phyloP scores from a whole-genome alignment of 257 asterid species.

The Fraxinus anomala region DNA sequence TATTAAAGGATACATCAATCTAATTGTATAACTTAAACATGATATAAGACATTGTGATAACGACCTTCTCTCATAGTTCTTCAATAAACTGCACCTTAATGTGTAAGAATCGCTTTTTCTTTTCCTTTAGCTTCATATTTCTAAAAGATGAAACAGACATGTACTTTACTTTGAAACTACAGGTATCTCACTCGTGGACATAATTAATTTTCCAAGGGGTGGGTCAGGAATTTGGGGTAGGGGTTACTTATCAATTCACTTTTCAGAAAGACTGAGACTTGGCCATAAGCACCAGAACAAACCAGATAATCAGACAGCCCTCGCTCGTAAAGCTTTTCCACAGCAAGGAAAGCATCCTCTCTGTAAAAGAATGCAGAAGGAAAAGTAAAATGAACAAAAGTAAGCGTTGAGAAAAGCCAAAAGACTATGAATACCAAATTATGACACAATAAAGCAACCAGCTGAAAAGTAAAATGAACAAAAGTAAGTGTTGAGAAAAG shows the following conservation, averaged over 20 bases:
- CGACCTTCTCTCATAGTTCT: neutral
- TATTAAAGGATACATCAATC: conserved; percentile 12
- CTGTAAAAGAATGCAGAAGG: conserved; percentile 44
- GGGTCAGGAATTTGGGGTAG: neutral
- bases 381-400: conserved; percentile 1
- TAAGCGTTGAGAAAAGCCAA: neutral
- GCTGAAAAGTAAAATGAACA: conserved; percentile 1
- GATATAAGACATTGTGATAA: neutral
- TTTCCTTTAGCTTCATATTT: conserved; percentile 11
- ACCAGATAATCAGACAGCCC: conserved; percentile 96
- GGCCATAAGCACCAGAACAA: conserved; percentile 29
- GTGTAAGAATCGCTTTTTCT: neutral
- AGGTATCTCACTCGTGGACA: conserved; percentile 4
- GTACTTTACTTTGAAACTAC: conserved; percentile 7
- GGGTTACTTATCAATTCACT: conserved; percentile 9
- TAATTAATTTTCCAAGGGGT: neutral
- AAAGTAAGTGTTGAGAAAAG: neutral
- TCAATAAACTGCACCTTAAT: neutral
- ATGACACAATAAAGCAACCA: conserved; percentile 8
- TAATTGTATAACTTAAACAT: conserved; percentile 5
- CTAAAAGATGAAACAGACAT: neutral
- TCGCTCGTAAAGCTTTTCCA: conserved; percentile 77
- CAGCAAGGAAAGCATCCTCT: conserved; percentile 53
- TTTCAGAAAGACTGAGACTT: conserved; percentile 21
- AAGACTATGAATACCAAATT: neutral